Evolutionary conservation across 108 stramenopile genomes (phyloP), one percentile per base, ranked within the genome.

Genomic region (Pseudonitzschia multiseries): DNA sequence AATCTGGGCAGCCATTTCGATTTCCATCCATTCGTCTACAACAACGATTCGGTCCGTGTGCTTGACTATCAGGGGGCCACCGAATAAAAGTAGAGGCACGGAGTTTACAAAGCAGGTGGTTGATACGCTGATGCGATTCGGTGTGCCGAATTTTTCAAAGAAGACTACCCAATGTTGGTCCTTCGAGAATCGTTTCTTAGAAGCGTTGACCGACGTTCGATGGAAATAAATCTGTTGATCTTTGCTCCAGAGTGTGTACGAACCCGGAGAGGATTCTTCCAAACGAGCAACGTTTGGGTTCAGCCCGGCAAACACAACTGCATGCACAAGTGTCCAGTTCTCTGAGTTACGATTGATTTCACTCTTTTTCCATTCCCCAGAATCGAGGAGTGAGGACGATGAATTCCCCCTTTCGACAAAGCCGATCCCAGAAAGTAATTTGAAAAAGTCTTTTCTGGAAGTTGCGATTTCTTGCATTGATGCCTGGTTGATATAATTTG

Each of bases 301-400:
- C 60, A 99, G 82, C 3, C 98, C 98, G n/a, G 97, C 96, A 52
- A 75, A 84, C 53, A 97, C 73, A n/a, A 93, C 92, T 13, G 93
- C 86, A 71, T 96, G 87, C 44, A 98, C 79, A 0, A 97, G 66
- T 1, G 77, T 77, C 28, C 51, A 26, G 2, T 82, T 83, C 14
- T 68, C 56, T 15, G 71, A 70, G 48, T 93, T 77, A 20, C 48
- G 61, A 62, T 89, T 89, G 70, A 73, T 82, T 14, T 32, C 17
- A 78, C 74, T 79, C 28, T 31, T 32, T 48, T 42, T 33, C 57
- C 76, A 57, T 24, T 53, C 36, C 2, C 64, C 24, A n/a, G 69
- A 26, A 60, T 70, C 79, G 21, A 74, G 57, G 18, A 31, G 8
- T 10, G 61, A 36, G 5, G 32, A 12, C 28, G 31, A 52, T 28